Base-by-base conservation (phyloP, 1,284 basidiomycete genomes). In the Xerocomus tenax region DNA sequence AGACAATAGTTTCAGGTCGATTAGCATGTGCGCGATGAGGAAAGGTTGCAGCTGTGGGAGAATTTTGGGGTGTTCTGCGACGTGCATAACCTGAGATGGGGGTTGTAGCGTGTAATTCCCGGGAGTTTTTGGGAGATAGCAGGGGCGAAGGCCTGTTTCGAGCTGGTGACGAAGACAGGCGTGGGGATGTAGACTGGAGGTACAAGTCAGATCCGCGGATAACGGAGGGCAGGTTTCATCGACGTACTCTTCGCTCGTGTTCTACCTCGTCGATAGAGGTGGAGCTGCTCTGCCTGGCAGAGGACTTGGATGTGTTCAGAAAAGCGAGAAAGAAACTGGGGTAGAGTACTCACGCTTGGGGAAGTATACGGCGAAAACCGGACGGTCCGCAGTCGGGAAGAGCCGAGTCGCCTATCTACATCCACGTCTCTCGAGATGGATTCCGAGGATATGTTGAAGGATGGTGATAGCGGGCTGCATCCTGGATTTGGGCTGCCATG, bases 41-140 rank as follows among this genome's bases (percentile, higher is more conserved):
- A 62, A 83, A 87, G 23, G 76, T 76, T 12, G 82, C 77, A 0
- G 79, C 78, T 15, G 78, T 82, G 0, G 84, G 84, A 13, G 85
- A 86, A 32, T 77, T 73, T 54, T 79, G 78, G 23, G 86, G 85
- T 2, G 83, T 85, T 67, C 80, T 84, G 52, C 85, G 79, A 53
- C 85, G 82, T 38, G 84, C 79, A 54, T 84, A 88, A 30, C 77
- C 76, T 16, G 85, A 88, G 52, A 88, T 88, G 48, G 85, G 85
- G 8, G 81, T 85, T 52, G 68, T 73, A 5, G 71, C 72, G 38
- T 74, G 64, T 26, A 65, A 58, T 48, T 74, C 71, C 32, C 68
- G 58, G 19, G 57, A 58, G 25, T 66, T 69, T 42, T 52, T 62
- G 41, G 55, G 35, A 23, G 65, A 55, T 16, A 61, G 61, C 21